Conservation (phyloP, 148 eudicot genomes). For the Diospyros lotus region DNA sequence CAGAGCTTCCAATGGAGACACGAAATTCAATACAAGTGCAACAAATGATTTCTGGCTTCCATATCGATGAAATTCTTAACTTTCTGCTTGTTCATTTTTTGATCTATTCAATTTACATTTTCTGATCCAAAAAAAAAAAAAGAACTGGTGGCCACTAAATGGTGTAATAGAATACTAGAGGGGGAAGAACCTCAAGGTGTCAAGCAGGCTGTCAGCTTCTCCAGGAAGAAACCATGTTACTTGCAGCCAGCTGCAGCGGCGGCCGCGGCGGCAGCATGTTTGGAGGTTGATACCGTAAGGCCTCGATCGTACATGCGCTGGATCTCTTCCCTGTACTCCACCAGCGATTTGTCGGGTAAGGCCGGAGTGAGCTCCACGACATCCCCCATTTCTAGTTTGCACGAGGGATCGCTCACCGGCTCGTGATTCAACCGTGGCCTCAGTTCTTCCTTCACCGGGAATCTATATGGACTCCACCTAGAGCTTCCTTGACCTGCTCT, state of each 20-base stretch:
- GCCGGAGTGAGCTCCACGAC: constrained; percentile 82
- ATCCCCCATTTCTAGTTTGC: constrained; percentile 89
- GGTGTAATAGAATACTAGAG: background rate
- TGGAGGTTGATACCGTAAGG: constrained; percentile 27
- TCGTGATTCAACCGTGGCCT: constrained; percentile 74
- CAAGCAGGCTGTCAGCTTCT: constrained; percentile 35
- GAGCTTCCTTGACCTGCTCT: constrained; percentile 57
- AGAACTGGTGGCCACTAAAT: background rate
- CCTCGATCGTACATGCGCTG: constrained; percentile 86
- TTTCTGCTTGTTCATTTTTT: constrained; percentile 13
- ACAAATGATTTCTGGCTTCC: background rate
- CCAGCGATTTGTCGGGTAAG: constrained; percentile 70
- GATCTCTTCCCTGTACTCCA: constrained; percentile 79
- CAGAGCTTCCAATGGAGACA: background rate
- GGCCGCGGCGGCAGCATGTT: constrained; percentile 11
- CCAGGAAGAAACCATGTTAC: constrained; percentile 40
- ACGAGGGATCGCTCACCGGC: constrained; percentile 61
- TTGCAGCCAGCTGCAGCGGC: constrained; percentile 6
- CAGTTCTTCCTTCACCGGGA: constrained; percentile 63
- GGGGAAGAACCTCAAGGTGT: background rate
- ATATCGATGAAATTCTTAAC: background rate
- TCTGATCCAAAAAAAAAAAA: background rate
- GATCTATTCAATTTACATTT: constrained; percentile 6
- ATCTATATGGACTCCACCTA: constrained; percentile 60
- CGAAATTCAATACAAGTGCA: background rate